Evolutionary conservation across 2,329 filamentous ascomycete genomes (phyloP).

Genomic region (Acarospora socialis): DNA sequence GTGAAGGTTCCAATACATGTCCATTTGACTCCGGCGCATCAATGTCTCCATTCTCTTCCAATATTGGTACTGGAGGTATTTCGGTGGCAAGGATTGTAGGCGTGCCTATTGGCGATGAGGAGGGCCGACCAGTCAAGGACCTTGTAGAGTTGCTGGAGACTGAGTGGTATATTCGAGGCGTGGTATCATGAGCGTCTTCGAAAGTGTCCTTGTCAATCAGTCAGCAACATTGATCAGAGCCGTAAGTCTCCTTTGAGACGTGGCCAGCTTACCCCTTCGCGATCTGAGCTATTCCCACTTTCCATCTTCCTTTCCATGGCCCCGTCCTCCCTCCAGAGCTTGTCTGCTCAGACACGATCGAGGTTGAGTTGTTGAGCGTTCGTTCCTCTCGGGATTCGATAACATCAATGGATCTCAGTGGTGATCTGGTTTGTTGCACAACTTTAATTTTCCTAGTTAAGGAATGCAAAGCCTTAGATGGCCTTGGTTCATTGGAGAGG

Average conservation of each 20-base stretch:
- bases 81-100: conserved; percentile 25
- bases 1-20: no score
- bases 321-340: no score
- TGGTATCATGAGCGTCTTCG: conserved; percentile 63
- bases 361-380: no score
- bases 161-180: conserved; percentile 19
- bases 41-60: conserved; percentile 1
- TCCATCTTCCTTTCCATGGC: conserved; percentile 9
- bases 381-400: no score
- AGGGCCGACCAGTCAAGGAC: conserved; percentile 41
- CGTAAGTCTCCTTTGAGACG: conserved; percentile 7
- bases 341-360: no score
- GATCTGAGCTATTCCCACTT: conserved; percentile 16
- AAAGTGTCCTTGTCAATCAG: conserved; percentile 50
- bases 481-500: no score
- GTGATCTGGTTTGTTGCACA: no score
- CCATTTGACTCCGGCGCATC: no score
- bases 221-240: conserved; percentile 9
- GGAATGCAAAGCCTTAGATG: no score
- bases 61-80: conserved; percentile 18
- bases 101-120: conserved; percentile 24
- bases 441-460: no score
- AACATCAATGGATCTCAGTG: no score
- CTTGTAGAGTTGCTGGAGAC: conserved; percentile 38
- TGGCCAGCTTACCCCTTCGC: conserved; percentile 14